phyloP scores from a whole-genome alignment of 768 basidiomycete species.

The Jaapia argillacea region DNA sequence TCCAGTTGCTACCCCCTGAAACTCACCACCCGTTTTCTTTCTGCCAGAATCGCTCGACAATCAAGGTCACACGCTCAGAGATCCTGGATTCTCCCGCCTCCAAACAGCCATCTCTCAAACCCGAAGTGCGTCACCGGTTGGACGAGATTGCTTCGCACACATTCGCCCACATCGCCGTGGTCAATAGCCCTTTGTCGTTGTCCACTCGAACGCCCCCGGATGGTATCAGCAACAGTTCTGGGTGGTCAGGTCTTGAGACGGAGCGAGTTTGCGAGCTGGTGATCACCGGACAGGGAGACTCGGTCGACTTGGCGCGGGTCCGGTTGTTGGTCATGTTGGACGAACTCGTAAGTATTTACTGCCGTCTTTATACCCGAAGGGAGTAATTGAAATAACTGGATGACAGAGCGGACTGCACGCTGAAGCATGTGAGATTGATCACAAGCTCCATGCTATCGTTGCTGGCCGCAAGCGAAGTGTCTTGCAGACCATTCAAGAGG shows the following conservation, averaged over 20 bases:
- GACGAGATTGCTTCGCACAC: conserved; percentile 92
- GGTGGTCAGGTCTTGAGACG: conserved; percentile 87
- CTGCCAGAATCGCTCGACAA: conserved; percentile 66
- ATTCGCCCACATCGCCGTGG: conserved; percentile 88
- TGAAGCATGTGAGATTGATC: conserved; percentile 89
- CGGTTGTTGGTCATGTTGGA: conserved; percentile 90
- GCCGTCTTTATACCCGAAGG: neutral
- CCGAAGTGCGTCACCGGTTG: conserved; percentile 73
- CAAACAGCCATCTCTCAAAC: conserved; percentile 63
- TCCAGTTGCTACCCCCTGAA: neutral
- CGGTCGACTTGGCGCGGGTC: conserved; percentile 86
- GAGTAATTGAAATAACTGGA: too few relatives aligned
- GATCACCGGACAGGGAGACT: conserved; percentile 80
- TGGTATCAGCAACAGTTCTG: conserved; percentile 65
- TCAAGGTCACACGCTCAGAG: conserved; percentile 89
- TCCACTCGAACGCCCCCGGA: conserved; percentile 71
- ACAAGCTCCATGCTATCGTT: conserved; percentile 86
- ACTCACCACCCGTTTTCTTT: conserved; percentile 7
- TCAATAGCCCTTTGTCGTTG: conserved; percentile 72
- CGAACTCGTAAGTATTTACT: conserved; percentile 61
- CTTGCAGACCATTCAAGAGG: conserved; percentile 90
- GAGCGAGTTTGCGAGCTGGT: conserved; percentile 92
- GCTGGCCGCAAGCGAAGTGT: conserved; percentile 81
- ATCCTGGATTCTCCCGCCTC: conserved; percentile 80
- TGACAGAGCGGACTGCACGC: conserved; percentile 86